Conservation (phyloP, 2,329 filamentous ascomycete genomes). For the Lojkania enalia region DNA sequence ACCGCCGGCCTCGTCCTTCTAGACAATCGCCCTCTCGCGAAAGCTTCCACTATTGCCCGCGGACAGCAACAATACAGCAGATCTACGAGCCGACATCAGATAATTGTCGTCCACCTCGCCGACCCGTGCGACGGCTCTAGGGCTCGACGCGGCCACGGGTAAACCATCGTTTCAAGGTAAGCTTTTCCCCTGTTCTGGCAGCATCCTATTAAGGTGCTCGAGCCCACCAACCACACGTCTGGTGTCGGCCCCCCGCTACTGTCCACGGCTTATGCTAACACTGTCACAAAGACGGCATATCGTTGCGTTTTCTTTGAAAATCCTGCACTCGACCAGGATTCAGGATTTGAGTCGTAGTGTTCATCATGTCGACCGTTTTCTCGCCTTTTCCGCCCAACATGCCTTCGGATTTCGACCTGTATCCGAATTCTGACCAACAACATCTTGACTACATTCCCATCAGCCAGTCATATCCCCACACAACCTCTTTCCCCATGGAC, state of each 20-base stretch:
- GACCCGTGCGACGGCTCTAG: constrained; percentile 33
- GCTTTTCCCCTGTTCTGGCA: constrained; percentile 38
- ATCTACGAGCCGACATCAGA: constrained; percentile 27
- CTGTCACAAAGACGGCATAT: constrained; percentile 20
- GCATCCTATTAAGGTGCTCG: constrained; percentile 26
- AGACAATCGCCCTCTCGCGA: constrained; percentile 19
- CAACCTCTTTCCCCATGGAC: constrained; percentile 35
- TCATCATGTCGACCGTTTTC: constrained; percentile 45
- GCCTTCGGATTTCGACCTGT: constrained; percentile 45
- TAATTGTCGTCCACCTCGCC: constrained; percentile 27
- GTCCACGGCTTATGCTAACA: constrained; percentile 36
- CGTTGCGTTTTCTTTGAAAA: too few species aligned
- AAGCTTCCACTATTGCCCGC: constrained; percentile 26
- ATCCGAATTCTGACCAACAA: constrained; percentile 37
- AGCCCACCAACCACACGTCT: constrained; percentile 22
- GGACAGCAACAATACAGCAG: constrained; percentile 22
- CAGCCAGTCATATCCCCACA: constrained; percentile 33
- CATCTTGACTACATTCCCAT: constrained; percentile 38
- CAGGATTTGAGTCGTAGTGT: too few species aligned
- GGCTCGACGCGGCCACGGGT: constrained; percentile 24
- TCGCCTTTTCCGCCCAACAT: constrained; percentile 35
- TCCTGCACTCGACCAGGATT: too few species aligned
- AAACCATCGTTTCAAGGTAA: constrained; percentile 36
- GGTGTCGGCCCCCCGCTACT: constrained; percentile 14
- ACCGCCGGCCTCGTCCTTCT: constrained; percentile 30